Conservation (phyloP, 345 rosid genomes). For the Aurinia saxatilis region DNA sequence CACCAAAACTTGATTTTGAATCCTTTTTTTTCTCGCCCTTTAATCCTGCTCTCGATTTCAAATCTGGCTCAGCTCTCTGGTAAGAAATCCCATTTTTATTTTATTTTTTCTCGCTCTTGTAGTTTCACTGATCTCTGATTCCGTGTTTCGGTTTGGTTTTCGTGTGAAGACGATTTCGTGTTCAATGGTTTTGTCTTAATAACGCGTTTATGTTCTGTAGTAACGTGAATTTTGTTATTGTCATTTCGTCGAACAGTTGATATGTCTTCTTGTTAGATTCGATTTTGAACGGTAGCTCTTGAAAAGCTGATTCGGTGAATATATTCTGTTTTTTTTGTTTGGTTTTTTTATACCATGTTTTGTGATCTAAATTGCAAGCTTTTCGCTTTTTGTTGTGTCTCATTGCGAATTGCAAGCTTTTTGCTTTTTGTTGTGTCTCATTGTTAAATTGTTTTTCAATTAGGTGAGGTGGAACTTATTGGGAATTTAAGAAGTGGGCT, state of each 20-base stretch:
- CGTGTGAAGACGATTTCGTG: background rate
- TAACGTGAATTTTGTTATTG: background rate
- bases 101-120: no score
- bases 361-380: constrained; percentile 2
- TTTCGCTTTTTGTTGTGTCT: background rate
- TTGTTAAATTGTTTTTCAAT: background rate
- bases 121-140: constrained; percentile 9
- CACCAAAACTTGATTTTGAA: background rate
- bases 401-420: constrained; percentile 7
- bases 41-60: background rate
- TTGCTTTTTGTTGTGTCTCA: background rate
- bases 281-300: background rate
- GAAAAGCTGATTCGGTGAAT: background rate
- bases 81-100: background rate
- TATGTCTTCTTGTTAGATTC: constrained; percentile 6
- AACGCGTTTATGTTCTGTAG: background rate
- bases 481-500: constrained; percentile 23
- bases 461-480: constrained; percentile 15
- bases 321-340: background rate
- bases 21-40: background rate
- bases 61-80: constrained; percentile 9
- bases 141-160: background rate
- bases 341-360: background rate
- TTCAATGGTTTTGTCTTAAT: background rate
- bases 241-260: background rate